Base-by-base conservation (phyloP, 371 early-diverging fungal genomes). In the Thermomucor indicae-seudaticae region DNA sequence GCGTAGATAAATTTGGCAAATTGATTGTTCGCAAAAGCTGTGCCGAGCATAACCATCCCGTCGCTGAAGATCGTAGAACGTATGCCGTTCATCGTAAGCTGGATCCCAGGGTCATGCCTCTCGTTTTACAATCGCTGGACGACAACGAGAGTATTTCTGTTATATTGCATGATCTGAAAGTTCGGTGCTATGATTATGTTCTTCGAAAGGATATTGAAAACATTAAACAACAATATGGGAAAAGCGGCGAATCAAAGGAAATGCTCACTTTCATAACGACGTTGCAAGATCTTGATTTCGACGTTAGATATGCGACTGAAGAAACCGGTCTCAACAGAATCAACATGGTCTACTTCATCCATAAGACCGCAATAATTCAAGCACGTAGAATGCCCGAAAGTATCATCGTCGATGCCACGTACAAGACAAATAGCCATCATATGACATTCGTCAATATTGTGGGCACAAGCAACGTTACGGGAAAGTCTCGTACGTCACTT, bases 401-500 rank as follows among this genome's bases (percentile, higher is more conserved):
- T 22, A 4, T 55, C 54, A 54, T 83, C 19, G 48, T 76, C 23
- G 42, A 63, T 17, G 67, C 80, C 22, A 80, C 76, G 8, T 62
- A 74, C 43, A 52, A 60, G 17, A 52, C 62, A 10, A 69, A 65
- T 19, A 43, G 50, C 16, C 79, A 78, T 57, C 73, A 77, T 50
- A 78, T 84, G 80, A 78, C 66, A 0, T 59, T 79, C 6, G 58
- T 74, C 16, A 81, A 83, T 60, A 61, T 83, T 11, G 74, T 76
- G 14, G 81, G 78, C 31, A 75, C 81, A 10, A 73, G 77, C 47
- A 61, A 75, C 20, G 72, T 80, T 0, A 23, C 31, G 12, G 25
- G 3, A 7, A 35, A 32, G 32, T 10, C 7, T 7, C 32, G 14
- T 14, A 14, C 10, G 14, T 10, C 32, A 32, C 14, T 32, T 10